These are phyloP conservation scores for Beauveria sp. DNA, from an alignment of 2,329 filamentous ascomycete species.

Conservation along the genomic window DNA sequence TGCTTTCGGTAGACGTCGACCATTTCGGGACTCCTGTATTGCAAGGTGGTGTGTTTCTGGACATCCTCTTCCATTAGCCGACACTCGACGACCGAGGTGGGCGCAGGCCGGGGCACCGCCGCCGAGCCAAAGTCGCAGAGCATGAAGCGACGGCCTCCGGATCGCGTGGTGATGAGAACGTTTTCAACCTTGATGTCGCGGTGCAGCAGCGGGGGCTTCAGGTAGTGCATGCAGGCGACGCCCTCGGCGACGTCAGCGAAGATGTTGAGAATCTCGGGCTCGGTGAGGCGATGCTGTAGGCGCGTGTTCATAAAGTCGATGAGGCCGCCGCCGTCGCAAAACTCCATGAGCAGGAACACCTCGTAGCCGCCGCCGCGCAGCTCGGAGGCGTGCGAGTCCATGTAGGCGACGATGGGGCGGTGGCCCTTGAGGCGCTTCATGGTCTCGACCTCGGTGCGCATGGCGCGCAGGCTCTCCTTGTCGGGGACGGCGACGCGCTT, in stretches of 20 bases:
- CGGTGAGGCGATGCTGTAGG: slow-evolving; percentile 89
- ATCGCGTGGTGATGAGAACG: slow-evolving; percentile 72
- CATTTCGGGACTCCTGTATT: slow-evolving; percentile 98
- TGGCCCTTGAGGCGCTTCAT: slow-evolving; percentile 99
- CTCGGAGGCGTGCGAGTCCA: slow-evolving; percentile 96
- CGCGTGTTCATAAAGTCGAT: slow-evolving; percentile 99
- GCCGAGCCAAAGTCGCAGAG: slow-evolving; percentile 97
- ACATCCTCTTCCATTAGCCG: slow-evolving; percentile 93
- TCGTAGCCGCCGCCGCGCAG: slow-evolving; percentile 90
- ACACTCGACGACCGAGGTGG: slow-evolving; percentile 80
- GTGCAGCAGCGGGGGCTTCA: slow-evolving; percentile 87
- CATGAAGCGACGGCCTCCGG: slow-evolving; percentile 73
- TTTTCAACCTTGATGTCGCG: slow-evolving; percentile 97
- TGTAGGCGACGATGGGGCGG: slow-evolving; percentile 92
- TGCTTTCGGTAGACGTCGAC: slow-evolving; percentile 95
- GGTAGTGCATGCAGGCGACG: slow-evolving; percentile 97
- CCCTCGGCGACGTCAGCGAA: slow-evolving; percentile 94
- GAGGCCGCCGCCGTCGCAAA: slow-evolving; percentile 85
- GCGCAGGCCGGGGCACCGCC: slow-evolving; percentile 74
- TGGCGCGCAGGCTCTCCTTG: slow-evolving; percentile 86
- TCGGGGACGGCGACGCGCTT: slow-evolving; percentile 96
- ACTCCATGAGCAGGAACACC: slow-evolving; percentile 98
- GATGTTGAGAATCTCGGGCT: slow-evolving; percentile 95
- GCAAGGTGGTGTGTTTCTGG: slow-evolving; percentile 92
- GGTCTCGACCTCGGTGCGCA: slow-evolving; percentile 97